Conservation (phyloP, 495 filamentous ascomycete species). For the Filosporella fistucella region DNA sequence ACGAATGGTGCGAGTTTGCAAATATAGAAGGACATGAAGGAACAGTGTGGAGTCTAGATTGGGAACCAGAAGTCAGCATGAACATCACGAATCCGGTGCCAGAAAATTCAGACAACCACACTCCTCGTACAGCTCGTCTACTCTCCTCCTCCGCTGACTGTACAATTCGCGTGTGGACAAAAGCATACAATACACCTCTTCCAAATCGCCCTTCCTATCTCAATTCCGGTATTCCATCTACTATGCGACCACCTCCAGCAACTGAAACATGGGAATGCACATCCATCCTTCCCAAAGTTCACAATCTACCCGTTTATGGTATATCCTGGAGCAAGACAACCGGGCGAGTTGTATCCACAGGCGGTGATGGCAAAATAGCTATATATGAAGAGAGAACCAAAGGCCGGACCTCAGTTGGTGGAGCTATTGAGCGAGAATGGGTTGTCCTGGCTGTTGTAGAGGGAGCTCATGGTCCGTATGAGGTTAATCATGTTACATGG, state of each 20-base stretch:
- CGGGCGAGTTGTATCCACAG: slow-evolving; percentile 74
- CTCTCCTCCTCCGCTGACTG: slow-evolving; percentile 75
- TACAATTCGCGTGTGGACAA: slow-evolving; percentile 72
- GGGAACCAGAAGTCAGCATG: slow-evolving; percentile 53
- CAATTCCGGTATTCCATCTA: slow-evolving; percentile 63
- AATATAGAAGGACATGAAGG: slow-evolving; percentile 67
- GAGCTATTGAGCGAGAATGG: slow-evolving; percentile 58
- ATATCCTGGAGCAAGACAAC: slow-evolving; percentile 71
- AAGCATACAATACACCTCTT: slow-evolving; percentile 29
- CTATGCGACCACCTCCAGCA: slow-evolving; percentile 63
- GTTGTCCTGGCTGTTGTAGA: slow-evolving; percentile 56
- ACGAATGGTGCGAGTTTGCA: slow-evolving; percentile 89
- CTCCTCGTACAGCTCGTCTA: slow-evolving; percentile 48
- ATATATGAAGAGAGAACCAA: slow-evolving; percentile 55
- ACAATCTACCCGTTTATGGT: slow-evolving; percentile 77
- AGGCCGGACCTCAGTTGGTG: slow-evolving; percentile 27
- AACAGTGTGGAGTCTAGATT: slow-evolving; percentile 88
- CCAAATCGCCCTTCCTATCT: slow-evolving; percentile 25
- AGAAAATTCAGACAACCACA: slow-evolving; percentile 15
- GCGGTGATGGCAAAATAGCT: slow-evolving; percentile 80
- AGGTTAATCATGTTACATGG: slow-evolving; percentile 90
- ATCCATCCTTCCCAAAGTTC: slow-evolving; percentile 62
- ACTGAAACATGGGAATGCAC: slow-evolving; percentile 82
- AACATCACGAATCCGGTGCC: slow-evolving; percentile 10
- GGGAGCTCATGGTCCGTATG: slow-evolving; percentile 82